Evolutionary conservation across 2,329 filamentous ascomycete genomes (phyloP).

Genomic region (Pseudonectria foliicola): DNA sequence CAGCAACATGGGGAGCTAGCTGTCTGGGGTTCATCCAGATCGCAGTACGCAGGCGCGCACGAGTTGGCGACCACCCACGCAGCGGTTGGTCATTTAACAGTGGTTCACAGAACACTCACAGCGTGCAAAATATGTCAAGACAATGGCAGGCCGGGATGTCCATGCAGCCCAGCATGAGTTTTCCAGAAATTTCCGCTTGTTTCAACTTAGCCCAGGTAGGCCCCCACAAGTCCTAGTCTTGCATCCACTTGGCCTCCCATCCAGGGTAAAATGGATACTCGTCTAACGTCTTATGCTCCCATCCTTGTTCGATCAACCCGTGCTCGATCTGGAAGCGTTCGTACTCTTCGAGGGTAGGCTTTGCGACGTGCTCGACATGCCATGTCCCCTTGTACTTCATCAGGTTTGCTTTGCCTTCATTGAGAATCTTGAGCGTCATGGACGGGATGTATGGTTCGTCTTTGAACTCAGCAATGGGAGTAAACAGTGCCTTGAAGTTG

Average conservation of each 20-base stretch:
- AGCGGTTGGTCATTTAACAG: too few species aligned
- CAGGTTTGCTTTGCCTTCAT: slow-evolving; percentile 50
- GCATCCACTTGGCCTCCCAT: slow-evolving; percentile 44
- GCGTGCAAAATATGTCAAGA: too few species aligned
- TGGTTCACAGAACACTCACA: too few species aligned
- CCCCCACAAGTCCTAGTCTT: too few species aligned
- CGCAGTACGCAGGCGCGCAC: too few species aligned
- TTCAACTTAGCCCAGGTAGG: too few species aligned
- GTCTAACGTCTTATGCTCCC: slow-evolving; percentile 62
- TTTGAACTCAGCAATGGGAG: slow-evolving; percentile 60
- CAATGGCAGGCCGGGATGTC: too few species aligned
- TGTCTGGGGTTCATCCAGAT: too few species aligned
- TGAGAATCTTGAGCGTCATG: slow-evolving; percentile 60
- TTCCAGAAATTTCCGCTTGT: too few species aligned
- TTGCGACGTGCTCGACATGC: slow-evolving; percentile 67
- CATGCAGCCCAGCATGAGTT: too few species aligned
- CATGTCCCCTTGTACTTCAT: slow-evolving; percentile 79
- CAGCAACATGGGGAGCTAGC: too few species aligned
- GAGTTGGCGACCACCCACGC: too few species aligned
- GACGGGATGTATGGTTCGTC: slow-evolving; percentile 68
- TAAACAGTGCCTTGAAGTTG: slow-evolving; percentile 86
- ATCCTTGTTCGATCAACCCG: slow-evolving; percentile 52
- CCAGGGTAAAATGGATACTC: slow-evolving; percentile 70
- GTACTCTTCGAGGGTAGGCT: slow-evolving; percentile 58
- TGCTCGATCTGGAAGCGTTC: slow-evolving; percentile 57